Conservation (phyloP, 192 early-diverging fungal species). For the Backusella macrospora region DNA sequence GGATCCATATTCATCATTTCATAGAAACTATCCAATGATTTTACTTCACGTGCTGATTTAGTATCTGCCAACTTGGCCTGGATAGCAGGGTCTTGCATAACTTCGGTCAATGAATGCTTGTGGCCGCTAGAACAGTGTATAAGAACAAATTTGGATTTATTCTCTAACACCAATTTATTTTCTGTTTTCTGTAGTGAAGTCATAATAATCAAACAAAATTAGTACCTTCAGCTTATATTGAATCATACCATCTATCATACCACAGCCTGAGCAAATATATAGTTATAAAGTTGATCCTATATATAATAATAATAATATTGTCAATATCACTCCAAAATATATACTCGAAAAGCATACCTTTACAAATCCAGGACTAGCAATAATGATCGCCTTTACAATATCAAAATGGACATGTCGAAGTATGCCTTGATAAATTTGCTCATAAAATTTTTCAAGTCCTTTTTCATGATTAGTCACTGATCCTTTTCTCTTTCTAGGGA, state of each 20-base stretch:
- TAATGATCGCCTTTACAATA: constrained; percentile 92
- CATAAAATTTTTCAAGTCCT: constrained; percentile 84
- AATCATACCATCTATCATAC: constrained; percentile 36
- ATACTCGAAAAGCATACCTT: constrained; percentile 51
- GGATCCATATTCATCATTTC: constrained; percentile 88
- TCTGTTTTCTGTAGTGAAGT: constrained; percentile 61
- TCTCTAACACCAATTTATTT: constrained; percentile 81
- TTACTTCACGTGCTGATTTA: constrained; percentile 86
- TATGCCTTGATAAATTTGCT: constrained; percentile 88
- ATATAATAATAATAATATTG: neutral
- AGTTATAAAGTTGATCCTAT: constrained; percentile 84
- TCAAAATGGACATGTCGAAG: constrained; percentile 88
- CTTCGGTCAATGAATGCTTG: constrained; percentile 94
- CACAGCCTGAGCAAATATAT: constrained; percentile 84
- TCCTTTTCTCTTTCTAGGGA: constrained; percentile 94
- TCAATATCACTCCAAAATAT: neutral
- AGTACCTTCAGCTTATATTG: neutral
- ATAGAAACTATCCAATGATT: constrained; percentile 84
- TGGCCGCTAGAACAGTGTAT: constrained; percentile 96
- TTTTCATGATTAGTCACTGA: constrained; percentile 91
- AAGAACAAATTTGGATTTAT: constrained; percentile 83
- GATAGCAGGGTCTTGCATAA: constrained; percentile 85
- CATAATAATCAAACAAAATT: neutral
- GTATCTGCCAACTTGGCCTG: constrained; percentile 85
- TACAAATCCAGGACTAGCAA: constrained; percentile 96